phyloP scores from a whole-genome alignment of 257 asterid species.

The Datura wrightii region DNA sequence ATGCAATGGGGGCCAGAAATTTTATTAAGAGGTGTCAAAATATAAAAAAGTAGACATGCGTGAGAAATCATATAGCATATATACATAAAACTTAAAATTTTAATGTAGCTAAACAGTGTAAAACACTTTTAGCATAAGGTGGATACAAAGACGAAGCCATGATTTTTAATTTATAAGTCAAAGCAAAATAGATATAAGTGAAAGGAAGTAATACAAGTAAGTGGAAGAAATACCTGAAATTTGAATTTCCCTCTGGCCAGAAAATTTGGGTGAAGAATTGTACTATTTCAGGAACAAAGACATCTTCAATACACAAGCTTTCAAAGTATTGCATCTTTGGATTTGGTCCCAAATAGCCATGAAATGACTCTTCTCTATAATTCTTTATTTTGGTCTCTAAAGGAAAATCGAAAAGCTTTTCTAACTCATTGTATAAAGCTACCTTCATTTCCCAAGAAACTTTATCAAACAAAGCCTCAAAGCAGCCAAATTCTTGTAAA shows the following conservation, averaged over 20 bases:
- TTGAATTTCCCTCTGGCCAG: constrained; percentile 65
- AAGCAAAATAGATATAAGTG: not conserved
- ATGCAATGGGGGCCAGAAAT: too few species aligned
- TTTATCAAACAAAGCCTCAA: constrained; percentile 54
- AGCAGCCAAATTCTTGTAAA: constrained; percentile 60
- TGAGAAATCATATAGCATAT: too few species aligned
- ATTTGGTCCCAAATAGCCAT: constrained; percentile 66
- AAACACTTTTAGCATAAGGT: too few species aligned
- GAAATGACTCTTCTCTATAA: constrained; percentile 54
- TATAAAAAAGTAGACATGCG: too few species aligned
- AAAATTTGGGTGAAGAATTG: constrained; percentile 44
- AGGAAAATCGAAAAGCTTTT: constrained; percentile 64
- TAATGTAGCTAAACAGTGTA: too few species aligned
- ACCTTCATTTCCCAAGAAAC: constrained; percentile 39
- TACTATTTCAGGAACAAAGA: constrained; percentile 36
- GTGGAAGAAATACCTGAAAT: constrained; percentile 43
- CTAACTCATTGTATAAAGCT: constrained; percentile 39
- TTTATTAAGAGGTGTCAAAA: too few species aligned
- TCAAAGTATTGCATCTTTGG: constrained; percentile 56
- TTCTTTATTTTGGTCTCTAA: constrained; percentile 48
- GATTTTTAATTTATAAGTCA: too few species aligned
- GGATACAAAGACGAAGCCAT: too few species aligned
- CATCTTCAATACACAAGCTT: constrained; percentile 61
- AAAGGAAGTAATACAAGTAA: too few species aligned
- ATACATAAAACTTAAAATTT: too few species aligned